phyloP scores from a whole-genome alignment of 352 stramenopile genomes.

The Blastocystis hominis region DNA sequence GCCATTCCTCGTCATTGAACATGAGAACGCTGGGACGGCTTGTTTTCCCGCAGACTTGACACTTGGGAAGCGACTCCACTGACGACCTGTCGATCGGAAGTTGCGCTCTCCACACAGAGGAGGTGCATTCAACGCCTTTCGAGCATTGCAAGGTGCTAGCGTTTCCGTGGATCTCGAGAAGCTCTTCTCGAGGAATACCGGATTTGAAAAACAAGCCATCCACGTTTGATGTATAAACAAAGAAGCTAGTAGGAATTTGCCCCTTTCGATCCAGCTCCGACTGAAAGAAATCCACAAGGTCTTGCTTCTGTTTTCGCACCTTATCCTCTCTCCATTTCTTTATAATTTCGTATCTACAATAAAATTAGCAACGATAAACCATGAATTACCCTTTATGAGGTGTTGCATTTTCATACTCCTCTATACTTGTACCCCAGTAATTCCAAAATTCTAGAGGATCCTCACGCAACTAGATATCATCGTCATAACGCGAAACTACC shows the following conservation, averaged over 20 bases:
- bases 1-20: slow-evolving; percentile 55
- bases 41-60: neutral
- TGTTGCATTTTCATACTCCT: neutral
- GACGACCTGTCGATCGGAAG: neutral
- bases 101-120: neutral
- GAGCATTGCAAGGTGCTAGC: neutral
- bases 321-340: slow-evolving; percentile 45
- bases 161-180: slow-evolving; percentile 57
- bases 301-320: neutral
- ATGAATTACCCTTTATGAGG: slow-evolving; percentile 40
- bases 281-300: neutral
- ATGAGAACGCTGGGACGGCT: slow-evolving; percentile 42
- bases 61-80: neutral
- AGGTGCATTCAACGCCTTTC: neutral
- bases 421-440: slow-evolving; percentile 20
- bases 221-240: slow-evolving; percentile 54
- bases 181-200: neutral
- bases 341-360: slow-evolving; percentile 28
- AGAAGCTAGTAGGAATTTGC: neutral
- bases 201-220: slow-evolving; percentile 39
- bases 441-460: slow-evolving; percentile 44
- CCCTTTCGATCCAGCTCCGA: neutral
- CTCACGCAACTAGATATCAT: slow-evolving; percentile 12
- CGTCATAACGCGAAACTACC: neutral
- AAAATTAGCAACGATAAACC: neutral